A percentile compares a stretch with the other conserved stretches of the same genome.
Conservation (phyloP, 2,329 filamentous ascomycete species). For the Pseudocercospora musae region DNA sequence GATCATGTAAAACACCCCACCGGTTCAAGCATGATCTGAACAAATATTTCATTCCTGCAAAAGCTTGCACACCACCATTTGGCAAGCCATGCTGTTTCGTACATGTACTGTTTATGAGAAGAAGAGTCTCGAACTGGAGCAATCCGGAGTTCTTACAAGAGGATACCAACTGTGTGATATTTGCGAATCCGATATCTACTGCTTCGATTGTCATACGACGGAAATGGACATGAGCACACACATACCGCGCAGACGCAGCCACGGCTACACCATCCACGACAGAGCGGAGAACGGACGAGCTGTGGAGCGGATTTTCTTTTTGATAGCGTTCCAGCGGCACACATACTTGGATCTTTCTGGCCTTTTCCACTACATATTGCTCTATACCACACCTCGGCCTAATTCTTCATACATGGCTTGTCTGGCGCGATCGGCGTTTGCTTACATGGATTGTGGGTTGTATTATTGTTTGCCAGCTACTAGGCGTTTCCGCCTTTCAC, state of each 20-base stretch:
- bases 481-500: background rate
- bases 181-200: background rate
- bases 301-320: conserved; percentile 8
- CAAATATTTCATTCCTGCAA: background rate
- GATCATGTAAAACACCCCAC: conserved; percentile 59
- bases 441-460: background rate
- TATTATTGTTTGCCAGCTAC: background rate
- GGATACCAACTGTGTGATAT: background rate
- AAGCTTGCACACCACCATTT: background rate
- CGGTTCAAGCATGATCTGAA: background rate
- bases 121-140: background rate
- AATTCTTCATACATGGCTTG: background rate
- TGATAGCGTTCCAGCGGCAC: conserved; percentile 20
- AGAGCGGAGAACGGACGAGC: background rate
- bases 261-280: conserved; percentile 2
- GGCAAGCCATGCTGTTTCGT: background rate
- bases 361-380: background rate
- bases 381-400: conserved; percentile 4
- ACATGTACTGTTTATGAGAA: conserved; percentile 1
- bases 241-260: background rate
- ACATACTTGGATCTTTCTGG: background rate
- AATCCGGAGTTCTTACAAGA: background rate
- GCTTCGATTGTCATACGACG: background rate
- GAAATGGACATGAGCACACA: conserved; percentile 12
- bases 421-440: background rate